Evolutionary conservation across 2,329 filamentous ascomycete genomes (phyloP).

Genomic region (Monilinia laxa): DNA sequence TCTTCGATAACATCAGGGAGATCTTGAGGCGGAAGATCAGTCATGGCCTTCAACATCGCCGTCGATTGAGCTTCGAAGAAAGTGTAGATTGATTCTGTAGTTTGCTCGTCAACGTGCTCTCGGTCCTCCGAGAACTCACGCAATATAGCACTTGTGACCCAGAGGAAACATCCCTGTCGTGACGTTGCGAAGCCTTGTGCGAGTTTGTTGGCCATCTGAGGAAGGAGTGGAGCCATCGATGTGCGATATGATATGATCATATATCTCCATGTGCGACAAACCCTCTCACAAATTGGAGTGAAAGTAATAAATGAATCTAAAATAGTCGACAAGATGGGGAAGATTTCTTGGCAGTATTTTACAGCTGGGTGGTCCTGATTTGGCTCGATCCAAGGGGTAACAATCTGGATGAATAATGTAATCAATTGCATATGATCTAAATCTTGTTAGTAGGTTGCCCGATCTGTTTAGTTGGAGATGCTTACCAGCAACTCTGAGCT

Average conservation of each 20-base stretch:
- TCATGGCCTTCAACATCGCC: constrained; percentile 85
- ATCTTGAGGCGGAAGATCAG: constrained; percentile 67
- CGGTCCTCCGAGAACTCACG: constrained; percentile 92
- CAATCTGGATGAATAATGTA: constrained; percentile 80
- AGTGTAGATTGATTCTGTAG: constrained; percentile 82
- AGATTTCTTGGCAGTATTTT: constrained; percentile 93
- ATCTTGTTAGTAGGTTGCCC: constrained; percentile 1
- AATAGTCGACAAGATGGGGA: constrained; percentile 82
- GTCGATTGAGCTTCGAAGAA: constrained; percentile 95
- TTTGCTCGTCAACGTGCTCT: constrained; percentile 78
- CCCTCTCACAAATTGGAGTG: constrained; percentile 84
- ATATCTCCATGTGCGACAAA: constrained; percentile 93
- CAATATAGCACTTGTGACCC: constrained; percentile 92
- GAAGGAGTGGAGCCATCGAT: constrained; percentile 80
- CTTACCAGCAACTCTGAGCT: constrained; percentile 80
- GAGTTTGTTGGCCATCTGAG: constrained; percentile 83
- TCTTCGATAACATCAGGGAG: constrained; percentile 61
- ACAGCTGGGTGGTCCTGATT: constrained; percentile 83
- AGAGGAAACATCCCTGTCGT: constrained; percentile 94
- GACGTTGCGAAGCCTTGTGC: constrained; percentile 81
- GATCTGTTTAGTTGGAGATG: constrained; percentile 15
- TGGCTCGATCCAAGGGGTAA: constrained; percentile 70
- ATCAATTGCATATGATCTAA: constrained; percentile 86
- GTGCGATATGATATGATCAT: constrained; percentile 96
- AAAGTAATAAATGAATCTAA: constrained; percentile 85